phyloP scores from a whole-genome alignment of 2,329 filamentous ascomycete genomes.

The Scedosporium minutisporum region DNA sequence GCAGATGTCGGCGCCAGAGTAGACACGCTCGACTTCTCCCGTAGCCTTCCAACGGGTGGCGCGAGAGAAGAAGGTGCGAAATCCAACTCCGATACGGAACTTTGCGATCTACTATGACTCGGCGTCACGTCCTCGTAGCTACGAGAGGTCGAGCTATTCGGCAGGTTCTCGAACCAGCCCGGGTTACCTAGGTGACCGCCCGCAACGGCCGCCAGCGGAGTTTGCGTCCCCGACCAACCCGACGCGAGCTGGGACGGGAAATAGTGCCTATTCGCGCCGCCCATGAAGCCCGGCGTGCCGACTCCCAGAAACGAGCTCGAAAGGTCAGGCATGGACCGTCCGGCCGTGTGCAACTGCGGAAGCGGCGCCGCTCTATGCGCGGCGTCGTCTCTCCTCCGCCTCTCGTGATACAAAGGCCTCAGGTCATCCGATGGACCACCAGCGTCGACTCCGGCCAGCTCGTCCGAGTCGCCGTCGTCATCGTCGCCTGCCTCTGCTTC shows the following conservation, averaged over 20 bases:
- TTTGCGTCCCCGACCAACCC: constrained; percentile 65
- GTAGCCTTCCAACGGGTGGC: constrained; percentile 33
- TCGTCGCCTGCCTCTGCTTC: constrained; percentile 60
- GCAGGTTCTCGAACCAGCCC: constrained; percentile 19
- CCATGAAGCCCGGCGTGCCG: constrained; percentile 54
- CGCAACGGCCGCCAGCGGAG: constrained; percentile 69
- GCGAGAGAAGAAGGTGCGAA: constrained; percentile 18
- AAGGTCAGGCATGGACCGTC: constrained; percentile 25
- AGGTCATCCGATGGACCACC: constrained; percentile 8
- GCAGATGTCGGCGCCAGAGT: constrained; percentile 43
- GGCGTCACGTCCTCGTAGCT: constrained; percentile 12
- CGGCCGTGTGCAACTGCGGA: constrained; percentile 4
- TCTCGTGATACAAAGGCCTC: constrained; percentile 11
- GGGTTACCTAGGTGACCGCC: constrained; percentile 43
- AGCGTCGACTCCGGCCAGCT: constrained; percentile 23
- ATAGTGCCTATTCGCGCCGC: constrained; percentile 70
- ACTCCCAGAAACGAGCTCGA: constrained; percentile 49
- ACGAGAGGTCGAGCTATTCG: neutral
- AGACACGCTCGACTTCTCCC: constrained; percentile 54
- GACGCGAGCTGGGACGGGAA: constrained; percentile 69
- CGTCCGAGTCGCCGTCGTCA: constrained; percentile 25
- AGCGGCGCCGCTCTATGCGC: constrained; percentile 1
- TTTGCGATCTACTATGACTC: constrained; percentile 33
- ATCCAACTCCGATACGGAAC: constrained; percentile 37
- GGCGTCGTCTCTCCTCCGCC: constrained; percentile 10